phyloP scores from a whole-genome alignment of 257 asterid genomes.

The Lantana camara region DNA sequence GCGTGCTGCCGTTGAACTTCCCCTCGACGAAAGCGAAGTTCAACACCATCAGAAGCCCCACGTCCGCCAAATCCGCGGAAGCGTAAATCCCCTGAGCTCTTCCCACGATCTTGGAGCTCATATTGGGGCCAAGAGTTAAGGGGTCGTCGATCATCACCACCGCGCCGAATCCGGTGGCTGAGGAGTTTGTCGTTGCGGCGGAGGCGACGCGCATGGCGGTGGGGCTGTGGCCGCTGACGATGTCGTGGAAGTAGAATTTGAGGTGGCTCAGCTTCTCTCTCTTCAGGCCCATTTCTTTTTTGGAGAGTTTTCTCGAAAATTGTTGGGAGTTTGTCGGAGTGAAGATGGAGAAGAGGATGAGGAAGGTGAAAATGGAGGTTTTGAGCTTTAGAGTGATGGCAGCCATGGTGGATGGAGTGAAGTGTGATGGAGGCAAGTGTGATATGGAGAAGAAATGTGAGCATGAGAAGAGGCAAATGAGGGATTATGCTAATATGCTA shows the following conservation, averaged over 20 bases:
- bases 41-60: conserved; percentile 41
- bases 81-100: conserved; percentile 52
- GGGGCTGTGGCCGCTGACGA: conserved; percentile 40
- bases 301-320: conserved; percentile 24
- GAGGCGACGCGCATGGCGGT: conserved; percentile 38
- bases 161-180: conserved; percentile 43
- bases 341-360: conserved; percentile 6
- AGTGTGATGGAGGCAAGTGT: not conserved
- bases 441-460: not conserved
- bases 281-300: conserved; percentile 29
- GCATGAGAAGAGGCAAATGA: not conserved
- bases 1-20: conserved; percentile 48
- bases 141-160: conserved; percentile 49
- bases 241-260: conserved; percentile 56
- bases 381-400: not conserved
- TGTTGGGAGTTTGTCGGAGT: conserved; percentile 1
- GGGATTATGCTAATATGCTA: not conserved
- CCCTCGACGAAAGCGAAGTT: conserved; percentile 44
- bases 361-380: conserved; percentile 19
- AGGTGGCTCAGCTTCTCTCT: conserved; percentile 47
- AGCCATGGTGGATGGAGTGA: conserved; percentile 34
- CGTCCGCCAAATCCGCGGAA: conserved; percentile 31
- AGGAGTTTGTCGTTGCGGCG: conserved; percentile 38
- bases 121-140: conserved; percentile 33
- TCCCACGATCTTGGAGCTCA: conserved; percentile 37